Conservation (phyloP, 176 grass and related monocot genomes). For the Carex pumila region DNA sequence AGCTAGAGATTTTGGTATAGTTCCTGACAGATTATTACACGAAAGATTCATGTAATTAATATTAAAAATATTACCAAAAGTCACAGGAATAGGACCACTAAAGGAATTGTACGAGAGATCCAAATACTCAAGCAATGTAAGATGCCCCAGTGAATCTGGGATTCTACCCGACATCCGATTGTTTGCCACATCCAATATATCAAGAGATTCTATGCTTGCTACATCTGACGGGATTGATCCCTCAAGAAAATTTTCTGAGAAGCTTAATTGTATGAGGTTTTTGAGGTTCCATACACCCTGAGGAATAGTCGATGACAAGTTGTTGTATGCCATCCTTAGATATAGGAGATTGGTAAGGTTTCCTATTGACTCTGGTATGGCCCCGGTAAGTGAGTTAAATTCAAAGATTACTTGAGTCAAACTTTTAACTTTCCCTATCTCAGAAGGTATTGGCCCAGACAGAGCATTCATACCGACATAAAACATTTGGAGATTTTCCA, state of each 20-base stretch:
- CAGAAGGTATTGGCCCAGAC: conserved; percentile 13
- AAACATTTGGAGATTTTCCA: conserved; percentile 6
- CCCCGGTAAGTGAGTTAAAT: conserved; percentile 4
- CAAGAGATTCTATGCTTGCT: conserved; percentile 13
- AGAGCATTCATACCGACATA: background rate
- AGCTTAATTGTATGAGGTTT: background rate
- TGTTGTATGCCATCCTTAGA: conserved; percentile 6
- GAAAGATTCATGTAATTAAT: conserved; percentile 20
- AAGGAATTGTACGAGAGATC: conserved; percentile 1
- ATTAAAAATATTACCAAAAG: conserved; percentile 12
- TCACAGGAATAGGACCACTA: conserved; percentile 17
- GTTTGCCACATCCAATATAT: conserved; percentile 7
- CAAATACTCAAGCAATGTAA: background rate
- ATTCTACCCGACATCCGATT: conserved; percentile 16
- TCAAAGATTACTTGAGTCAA: background rate
- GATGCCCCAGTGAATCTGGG: conserved; percentile 14
- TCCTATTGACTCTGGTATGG: conserved; percentile 18
- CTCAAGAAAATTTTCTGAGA: conserved; percentile 21
- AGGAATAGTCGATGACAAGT: conserved; percentile 21
- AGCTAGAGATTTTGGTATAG: conserved; percentile 19
- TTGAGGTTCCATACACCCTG: conserved; percentile 6
- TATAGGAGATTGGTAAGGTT: conserved; percentile 15
- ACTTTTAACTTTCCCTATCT: conserved; percentile 15
- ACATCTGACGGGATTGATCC: conserved; percentile 18
- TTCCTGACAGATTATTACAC: conserved; percentile 8